Percentiles rank a stretch among this genome's conserved stretches.
These are phyloP conservation scores for Tetraselmis striata DNA, from an alignment of 139 green algal genomes.

Conservation along the genomic window DNA sequence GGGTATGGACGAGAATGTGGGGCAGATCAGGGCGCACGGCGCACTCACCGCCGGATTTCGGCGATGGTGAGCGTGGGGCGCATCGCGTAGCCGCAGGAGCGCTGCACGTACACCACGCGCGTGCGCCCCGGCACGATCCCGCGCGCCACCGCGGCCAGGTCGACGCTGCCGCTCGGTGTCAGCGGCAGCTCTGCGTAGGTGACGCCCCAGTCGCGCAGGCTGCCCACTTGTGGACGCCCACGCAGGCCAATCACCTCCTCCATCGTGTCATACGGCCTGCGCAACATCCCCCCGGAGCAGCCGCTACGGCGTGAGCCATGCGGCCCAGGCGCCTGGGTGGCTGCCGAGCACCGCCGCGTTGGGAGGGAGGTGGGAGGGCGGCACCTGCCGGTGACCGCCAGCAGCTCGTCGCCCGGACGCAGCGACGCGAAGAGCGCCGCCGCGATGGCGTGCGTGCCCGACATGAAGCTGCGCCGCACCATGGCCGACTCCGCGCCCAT, in stretches of 20 bases:
- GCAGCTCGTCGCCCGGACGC: constrained; percentile 82
- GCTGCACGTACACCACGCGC: constrained; percentile 80
- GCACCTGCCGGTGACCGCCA: constrained; percentile 62
- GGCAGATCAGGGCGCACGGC: no score
- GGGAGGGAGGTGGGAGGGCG: no score
- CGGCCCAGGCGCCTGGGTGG: background rate
- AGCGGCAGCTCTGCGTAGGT: constrained; percentile 70
- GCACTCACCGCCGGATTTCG: constrained; percentile 62
- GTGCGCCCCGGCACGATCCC: no score
- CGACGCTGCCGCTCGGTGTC: constrained; percentile 42
- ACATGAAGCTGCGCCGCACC: constrained; percentile 82
- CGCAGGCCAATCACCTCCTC: constrained; percentile 91
- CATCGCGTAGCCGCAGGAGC: constrained; percentile 89
- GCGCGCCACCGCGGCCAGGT: constrained; percentile 61
- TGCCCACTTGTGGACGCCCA: constrained; percentile 61
- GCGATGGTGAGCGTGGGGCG: constrained; percentile 75
- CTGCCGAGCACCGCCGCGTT: background rate
- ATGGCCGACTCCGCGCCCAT: constrained; percentile 84
- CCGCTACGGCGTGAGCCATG: background rate
- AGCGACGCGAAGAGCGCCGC: constrained; percentile 74
- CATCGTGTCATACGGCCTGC: constrained; percentile 91
- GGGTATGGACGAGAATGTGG: no score
- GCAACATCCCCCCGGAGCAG: constrained; percentile 8
- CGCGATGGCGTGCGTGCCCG: constrained; percentile 89
- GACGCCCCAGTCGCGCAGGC: constrained; percentile 80